These are phyloP conservation scores for Stachybotrys echinatus DNA, from an alignment of 2,329 filamentous ascomycete genomes.

Conservation along the genomic window DNA sequence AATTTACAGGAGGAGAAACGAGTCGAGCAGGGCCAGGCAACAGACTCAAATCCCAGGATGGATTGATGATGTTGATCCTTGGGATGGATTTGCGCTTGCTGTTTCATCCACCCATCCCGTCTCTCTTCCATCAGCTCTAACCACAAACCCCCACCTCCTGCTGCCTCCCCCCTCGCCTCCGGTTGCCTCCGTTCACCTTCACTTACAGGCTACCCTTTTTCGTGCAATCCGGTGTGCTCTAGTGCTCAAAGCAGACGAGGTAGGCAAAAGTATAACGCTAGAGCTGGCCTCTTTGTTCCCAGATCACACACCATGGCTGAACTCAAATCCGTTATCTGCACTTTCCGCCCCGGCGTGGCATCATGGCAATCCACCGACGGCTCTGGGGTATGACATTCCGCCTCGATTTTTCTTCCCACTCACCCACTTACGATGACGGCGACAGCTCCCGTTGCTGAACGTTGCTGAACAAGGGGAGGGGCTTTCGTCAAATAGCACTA, in stretches of 20 bases:
- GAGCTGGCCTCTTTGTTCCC: too few relatives aligned
- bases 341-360: background rate
- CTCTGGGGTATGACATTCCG: background rate
- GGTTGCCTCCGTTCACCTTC: background rate
- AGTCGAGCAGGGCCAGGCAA: background rate
- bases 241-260: background rate
- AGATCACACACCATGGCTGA: too few relatives aligned
- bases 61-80: background rate
- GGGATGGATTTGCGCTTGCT: background rate
- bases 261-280: too few relatives aligned
- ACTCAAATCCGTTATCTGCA: too few relatives aligned
- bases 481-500: background rate
- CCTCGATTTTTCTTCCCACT: background rate
- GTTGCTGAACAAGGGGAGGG: background rate
- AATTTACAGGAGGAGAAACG: too few relatives aligned
- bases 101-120: background rate
- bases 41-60: background rate
- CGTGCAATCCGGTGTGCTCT: too few relatives aligned
- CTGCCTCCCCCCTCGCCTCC: background rate
- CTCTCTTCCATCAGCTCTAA: background rate
- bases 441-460: too few relatives aligned
- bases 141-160: background rate
- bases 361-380: too few relatives aligned
- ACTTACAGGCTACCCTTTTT: background rate
- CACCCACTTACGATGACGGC: background rate